Conservation (phyloP, 441 rosid genomes). For the Kokia cookei region DNA sequence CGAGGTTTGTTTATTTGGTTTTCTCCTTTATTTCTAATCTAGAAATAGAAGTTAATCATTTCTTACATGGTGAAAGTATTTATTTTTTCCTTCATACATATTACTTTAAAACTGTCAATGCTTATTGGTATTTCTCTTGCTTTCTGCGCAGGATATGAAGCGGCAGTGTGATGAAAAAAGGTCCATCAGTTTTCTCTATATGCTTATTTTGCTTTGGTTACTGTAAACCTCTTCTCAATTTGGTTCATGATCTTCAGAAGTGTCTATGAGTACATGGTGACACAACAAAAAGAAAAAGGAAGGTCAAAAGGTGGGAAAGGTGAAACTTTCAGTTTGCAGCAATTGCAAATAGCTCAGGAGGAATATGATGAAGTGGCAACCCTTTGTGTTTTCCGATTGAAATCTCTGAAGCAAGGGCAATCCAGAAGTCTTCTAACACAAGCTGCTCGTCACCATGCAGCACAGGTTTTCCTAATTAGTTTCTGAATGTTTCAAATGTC, state of each 20-base stretch:
- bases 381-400: conserved; percentile 76
- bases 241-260: conserved; percentile 46
- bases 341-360: conserved; percentile 66
- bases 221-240: conserved; percentile 20
- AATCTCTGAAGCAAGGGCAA: conserved; percentile 93
- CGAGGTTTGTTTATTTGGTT: conserved; percentile 59
- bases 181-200: conserved; percentile 27
- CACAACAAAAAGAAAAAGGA: conserved; percentile 82
- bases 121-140: conserved; percentile 12
- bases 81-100: neutral
- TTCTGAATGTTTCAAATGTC: neutral
- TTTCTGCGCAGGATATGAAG: conserved; percentile 87
- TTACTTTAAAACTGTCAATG: neutral
- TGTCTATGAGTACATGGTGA: conserved; percentile 69
- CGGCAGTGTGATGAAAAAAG: conserved; percentile 96
- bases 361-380: conserved; percentile 86
- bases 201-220: conserved; percentile 12
- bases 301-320: conserved; percentile 69
- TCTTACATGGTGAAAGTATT: neutral
- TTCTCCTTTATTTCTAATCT: neutral
- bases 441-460: conserved; percentile 94
- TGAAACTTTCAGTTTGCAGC: conserved; percentile 45
- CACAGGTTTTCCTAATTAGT: conserved; percentile 59
- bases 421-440: conserved; percentile 90
- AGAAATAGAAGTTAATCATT: neutral